Percentiles rank a stretch among this genome's conserved stretches.
phyloP scores from a whole-genome alignment of 2,329 filamentous ascomycete genomes.

The Pseudogymnoascus verrucosus region DNA sequence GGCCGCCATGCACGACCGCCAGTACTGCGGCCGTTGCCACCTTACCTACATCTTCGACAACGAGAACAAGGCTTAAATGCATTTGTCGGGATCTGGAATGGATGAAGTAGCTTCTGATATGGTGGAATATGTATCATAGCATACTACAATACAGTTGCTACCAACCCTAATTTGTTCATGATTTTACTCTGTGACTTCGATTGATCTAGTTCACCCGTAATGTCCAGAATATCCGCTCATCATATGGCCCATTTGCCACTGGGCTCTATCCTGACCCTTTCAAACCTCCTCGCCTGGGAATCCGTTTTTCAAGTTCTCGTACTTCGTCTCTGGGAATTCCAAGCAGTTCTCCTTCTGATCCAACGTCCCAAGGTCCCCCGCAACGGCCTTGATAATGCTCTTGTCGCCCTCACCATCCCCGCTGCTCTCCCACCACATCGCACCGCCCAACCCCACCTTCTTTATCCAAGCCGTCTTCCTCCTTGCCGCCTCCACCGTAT shows the following conservation, averaged over 20 bases:
- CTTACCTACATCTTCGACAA: constrained; percentile 68
- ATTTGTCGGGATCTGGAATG: constrained; percentile 9
- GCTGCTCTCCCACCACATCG: constrained; percentile 97
- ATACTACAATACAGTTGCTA: constrained; percentile 9
- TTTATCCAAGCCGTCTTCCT: constrained; percentile 67
- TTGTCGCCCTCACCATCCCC: constrained; percentile 58
- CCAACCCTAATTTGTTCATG: constrained; percentile 1
- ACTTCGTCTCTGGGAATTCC: constrained; percentile 57
- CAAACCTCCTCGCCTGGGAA: constrained; percentile 38
- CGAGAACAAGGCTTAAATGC: constrained; percentile 29
- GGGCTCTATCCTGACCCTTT: constrained; percentile 18
- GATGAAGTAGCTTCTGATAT: constrained; percentile 6
- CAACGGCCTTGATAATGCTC: constrained; percentile 62
- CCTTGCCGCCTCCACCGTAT: constrained; percentile 58
- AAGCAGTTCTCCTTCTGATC: constrained; percentile 51
- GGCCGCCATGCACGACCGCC: constrained; percentile 99
- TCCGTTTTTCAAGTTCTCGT: constrained; percentile 58
- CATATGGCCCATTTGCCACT: neutral
- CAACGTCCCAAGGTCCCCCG: constrained; percentile 45
- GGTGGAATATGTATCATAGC: neutral
- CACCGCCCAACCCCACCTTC: constrained; percentile 63
- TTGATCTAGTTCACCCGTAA: neutral
- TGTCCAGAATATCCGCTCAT: neutral
- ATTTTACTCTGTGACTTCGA: neutral
- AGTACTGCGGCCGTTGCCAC: constrained; percentile 61